phyloP scores from a whole-genome alignment of 345 rosid genomes.

The Salix brachista region DNA sequence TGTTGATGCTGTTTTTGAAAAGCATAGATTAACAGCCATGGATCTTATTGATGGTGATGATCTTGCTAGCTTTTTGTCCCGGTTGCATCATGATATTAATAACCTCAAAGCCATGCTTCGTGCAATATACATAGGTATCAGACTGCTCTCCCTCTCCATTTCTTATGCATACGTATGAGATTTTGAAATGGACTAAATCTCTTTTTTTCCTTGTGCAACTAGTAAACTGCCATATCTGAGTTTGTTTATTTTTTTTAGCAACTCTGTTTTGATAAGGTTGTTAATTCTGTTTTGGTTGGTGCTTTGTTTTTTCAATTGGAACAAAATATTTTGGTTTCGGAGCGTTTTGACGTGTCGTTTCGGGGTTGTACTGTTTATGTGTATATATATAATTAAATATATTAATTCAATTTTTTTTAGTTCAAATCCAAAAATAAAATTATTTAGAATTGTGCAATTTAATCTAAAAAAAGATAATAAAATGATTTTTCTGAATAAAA shows the following conservation, averaged over 20 bases:
- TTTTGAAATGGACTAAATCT: not conserved
- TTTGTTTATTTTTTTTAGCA: not conserved
- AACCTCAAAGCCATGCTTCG: constrained; percentile 97
- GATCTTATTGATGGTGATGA: constrained; percentile 81
- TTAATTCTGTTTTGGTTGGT: no score
- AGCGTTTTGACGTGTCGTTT: no score
- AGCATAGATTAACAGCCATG: constrained; percentile 68
- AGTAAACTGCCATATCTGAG: not conserved
- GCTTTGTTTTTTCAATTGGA: no score
- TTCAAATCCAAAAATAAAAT: no score
- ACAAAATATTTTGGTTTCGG: no score
- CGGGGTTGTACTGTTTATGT: no score
- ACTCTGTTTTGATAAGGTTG: not conserved
- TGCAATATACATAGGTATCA: constrained; percentile 86
- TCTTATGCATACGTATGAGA: not conserved
- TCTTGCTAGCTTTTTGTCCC: constrained; percentile 70
- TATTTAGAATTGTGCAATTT: no score
- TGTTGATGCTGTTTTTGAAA: constrained; percentile 68
- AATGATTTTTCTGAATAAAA: no score
- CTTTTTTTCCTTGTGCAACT: not conserved
- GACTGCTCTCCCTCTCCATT: not conserved
- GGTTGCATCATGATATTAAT: constrained; percentile 64
- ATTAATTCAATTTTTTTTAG: no score
- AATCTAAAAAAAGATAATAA: no score
- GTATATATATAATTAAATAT: no score